Base-by-base conservation (phyloP, 2,329 filamentous ascomycete species). In the Fusarium nanum region DNA sequence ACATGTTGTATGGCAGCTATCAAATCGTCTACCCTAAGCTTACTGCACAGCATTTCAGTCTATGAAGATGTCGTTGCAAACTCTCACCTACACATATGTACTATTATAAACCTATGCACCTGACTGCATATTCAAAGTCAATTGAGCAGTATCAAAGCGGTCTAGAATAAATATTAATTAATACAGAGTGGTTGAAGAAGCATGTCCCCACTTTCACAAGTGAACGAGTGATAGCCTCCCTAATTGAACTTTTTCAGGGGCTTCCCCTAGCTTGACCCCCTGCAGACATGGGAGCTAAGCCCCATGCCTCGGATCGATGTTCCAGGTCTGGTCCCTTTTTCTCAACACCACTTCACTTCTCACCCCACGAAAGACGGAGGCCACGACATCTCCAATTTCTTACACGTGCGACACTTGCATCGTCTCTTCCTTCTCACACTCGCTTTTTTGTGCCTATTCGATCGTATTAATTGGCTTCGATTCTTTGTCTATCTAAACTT, bases 311-410 rank as follows among this genome's bases (percentile, higher is more conserved):
- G 61, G 62, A 44, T 54, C 63, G 54, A 53, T 37, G 18, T 37
- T 37, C 34, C 34, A 55, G 67, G 64, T 55, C 54, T 37, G 60
- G 64, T 64, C 69, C 64, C 73, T 72, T 67, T 73, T 74, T 64
- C 60, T 60, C 57, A 74, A 70, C 71, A 73, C 60, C 72, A 73
- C 47, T 57, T 28, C 22, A 59, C 57, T 30, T 52, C 30, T 52
- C 27, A 58, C 60, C 70, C 63, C 71, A 64, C 68, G 60, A 70
- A 74, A 69, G 73, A 57, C 61, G 58, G 65, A 75, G 71, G 73
- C 73, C 73, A 75, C 73, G 71, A 75, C 71, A 72, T 52, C 73
- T 50, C 41, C 53, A 66, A 44, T 64, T 65, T 53, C 41, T 40
- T 65, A 22, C 55, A 45, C 30, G 58, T 52, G 40, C 44, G 45